Base-by-base conservation (phyloP, 768 basidiomycete genomes). In the Russula sp. region DNA sequence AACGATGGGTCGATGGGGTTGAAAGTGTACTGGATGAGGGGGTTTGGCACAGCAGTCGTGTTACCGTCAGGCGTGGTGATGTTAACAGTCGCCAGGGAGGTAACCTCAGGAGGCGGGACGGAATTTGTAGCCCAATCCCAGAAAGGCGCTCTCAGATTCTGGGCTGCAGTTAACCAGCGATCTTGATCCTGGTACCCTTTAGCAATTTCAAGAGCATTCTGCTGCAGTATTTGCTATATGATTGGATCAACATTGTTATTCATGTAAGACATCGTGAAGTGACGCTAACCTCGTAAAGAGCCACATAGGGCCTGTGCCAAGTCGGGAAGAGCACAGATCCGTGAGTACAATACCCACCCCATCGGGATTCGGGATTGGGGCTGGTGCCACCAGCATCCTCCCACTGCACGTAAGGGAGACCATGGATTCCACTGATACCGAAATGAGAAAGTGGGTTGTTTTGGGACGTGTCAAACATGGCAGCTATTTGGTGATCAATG, bases 271-370 rank as follows among this genome's bases (percentile, higher is more conserved):
- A 5, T 36, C 32, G n/a, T 48, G 16, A 29, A 34, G 29, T 14
- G 45, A 3, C 16, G 32, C 22, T 4, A n/a, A 50, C 46, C 36
- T 48, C 49, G 36, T 48, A 58, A 8, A 50, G 57, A 32, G 41
- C 38, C 36, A 58, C 47, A n/a, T 49, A 50, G 1, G 80, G 79
- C 51, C 83, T 70, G 63, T 84, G 81, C 78, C 79, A 83, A 6
- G 78, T 81, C 8, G 81, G 81, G 72, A 82, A 82, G 4, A 82
- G 69, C 10, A 77, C 73, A 3, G 77, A 77, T 22, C 78, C 79
- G 67, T 84, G 83, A 18, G 75, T 76, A 67, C 81, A 83, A 63
- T 83, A 83, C 2, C 81, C 81, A 18, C 72, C 72, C 71, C 72
- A 76, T 5, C 62, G 59, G 7, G 68, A 59, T 0, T 61, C 56